Evolutionary conservation across 176 grass and related monocot species (phyloP).

Genomic region (Hyparrhenia diplandra): DNA sequence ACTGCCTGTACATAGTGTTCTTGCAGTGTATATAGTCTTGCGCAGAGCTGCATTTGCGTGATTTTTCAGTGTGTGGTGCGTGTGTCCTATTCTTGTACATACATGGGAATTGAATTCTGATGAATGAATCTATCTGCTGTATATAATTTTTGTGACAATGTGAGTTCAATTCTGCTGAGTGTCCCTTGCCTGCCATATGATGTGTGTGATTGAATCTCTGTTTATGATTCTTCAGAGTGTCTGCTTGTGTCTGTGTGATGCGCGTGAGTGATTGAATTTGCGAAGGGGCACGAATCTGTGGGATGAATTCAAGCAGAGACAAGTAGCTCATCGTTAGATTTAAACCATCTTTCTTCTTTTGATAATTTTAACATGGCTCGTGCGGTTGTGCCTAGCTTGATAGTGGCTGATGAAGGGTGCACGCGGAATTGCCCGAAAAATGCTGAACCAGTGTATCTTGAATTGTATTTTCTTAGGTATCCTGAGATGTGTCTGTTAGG

Average conservation of each 20-base stretch:
- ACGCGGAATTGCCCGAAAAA: no score
- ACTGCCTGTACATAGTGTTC: slow-evolving; percentile 17
- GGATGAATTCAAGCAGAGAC: no score
- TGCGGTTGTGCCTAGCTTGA: no score
- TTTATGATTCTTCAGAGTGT: not conserved
- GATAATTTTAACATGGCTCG: no score
- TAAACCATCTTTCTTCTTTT: no score
- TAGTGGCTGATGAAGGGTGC: no score
- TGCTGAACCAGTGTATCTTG: not conserved
- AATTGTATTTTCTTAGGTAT: not conserved
- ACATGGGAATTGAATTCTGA: slow-evolving; percentile 23
- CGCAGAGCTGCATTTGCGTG: slow-evolving; percentile 16
- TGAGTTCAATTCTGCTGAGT: not conserved
- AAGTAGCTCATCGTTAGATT: no score
- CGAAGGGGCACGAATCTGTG: not conserved
- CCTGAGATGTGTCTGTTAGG: not conserved
- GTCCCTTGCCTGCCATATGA: not conserved
- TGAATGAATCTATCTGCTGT: slow-evolving; percentile 22
- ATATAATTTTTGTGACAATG: slow-evolving; percentile 20
- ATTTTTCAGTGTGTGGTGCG: slow-evolving; percentile 15
- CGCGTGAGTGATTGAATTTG: not conserved
- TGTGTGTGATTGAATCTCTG: not conserved
- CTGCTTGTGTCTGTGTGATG: not conserved
- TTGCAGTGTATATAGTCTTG: slow-evolving; percentile 31
- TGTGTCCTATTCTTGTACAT: slow-evolving; percentile 32